Evolutionary conservation across 164 flowering plant species (phyloP).

Genomic region (Vitis labrusca): DNA sequence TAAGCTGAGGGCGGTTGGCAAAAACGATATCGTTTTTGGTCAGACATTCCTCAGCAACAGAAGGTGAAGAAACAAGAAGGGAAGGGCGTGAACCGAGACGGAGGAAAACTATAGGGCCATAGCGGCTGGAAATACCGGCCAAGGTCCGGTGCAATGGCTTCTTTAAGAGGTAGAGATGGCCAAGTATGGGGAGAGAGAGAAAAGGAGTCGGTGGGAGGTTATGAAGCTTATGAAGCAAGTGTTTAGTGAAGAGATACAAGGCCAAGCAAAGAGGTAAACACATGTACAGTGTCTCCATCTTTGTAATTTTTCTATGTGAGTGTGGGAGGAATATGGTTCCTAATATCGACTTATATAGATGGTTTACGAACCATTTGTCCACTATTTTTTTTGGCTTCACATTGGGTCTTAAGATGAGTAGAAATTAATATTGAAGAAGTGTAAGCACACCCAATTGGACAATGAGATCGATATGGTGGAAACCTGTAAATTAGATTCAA

Average conservation of each 20-base stretch:
- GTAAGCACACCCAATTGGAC: too few relatives aligned
- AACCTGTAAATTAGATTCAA: too few relatives aligned
- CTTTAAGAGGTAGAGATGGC: conserved; percentile 27
- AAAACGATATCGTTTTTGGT: conserved; percentile 18
- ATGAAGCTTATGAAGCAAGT: conserved; percentile 1
- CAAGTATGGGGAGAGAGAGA: conserved; percentile 16
- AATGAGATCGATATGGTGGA: too few relatives aligned
- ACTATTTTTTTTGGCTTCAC: too few relatives aligned
- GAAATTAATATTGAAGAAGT: too few relatives aligned
- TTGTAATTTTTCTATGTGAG: too few relatives aligned
- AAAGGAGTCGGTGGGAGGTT: conserved; percentile 24
- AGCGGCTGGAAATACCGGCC: background rate
- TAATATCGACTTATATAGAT: too few relatives aligned
- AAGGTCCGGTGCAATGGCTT: conserved; percentile 11
- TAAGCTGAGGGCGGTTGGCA: conserved; percentile 11
- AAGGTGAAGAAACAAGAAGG: conserved; percentile 9
- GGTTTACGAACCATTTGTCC: too few relatives aligned
- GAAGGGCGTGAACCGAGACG: conserved; percentile 1
- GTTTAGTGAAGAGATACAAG: background rate
- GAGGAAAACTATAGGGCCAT: conserved; percentile 10
- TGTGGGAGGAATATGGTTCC: background rate
- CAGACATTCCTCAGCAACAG: conserved; percentile 16
- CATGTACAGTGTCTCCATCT: background rate
- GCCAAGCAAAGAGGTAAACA: background rate
- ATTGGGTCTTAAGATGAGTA: too few relatives aligned